Conservation (phyloP, 148 eudicot genomes). For the Suaeda aralocaspica region DNA sequence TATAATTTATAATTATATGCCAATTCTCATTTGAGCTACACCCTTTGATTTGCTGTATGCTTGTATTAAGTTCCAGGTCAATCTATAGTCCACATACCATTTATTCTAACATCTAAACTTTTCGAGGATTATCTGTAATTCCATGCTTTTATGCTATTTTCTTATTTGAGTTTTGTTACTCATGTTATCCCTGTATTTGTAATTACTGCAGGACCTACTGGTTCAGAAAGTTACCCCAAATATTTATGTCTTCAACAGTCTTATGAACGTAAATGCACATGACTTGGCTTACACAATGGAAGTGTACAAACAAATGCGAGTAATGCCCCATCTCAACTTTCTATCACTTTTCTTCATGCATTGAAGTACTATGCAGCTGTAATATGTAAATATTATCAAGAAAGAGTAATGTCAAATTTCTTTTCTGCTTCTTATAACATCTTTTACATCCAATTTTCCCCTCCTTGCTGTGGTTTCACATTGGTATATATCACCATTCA, state of each 20-base stretch:
- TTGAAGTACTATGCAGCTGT: background rate
- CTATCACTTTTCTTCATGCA: slow-evolving; percentile 5
- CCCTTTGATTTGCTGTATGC: background rate
- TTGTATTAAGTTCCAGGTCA: background rate
- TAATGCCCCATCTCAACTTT: slow-evolving; percentile 30
- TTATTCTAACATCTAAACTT: background rate
- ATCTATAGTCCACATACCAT: background rate
- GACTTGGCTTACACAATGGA: slow-evolving; percentile 71
- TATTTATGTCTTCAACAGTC: slow-evolving; percentile 83
- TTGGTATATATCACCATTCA: background rate
- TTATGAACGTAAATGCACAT: slow-evolving; percentile 84
- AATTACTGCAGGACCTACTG: slow-evolving; percentile 60
- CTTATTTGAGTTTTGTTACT: background rate
- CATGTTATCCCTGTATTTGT: slow-evolving; percentile 2
- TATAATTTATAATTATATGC: background rate
- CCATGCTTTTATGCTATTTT: background rate
- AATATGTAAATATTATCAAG: background rate
- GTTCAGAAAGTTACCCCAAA: slow-evolving; percentile 64
- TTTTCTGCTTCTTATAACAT: background rate
- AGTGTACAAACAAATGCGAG: slow-evolving; percentile 82
- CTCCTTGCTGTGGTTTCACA: background rate
- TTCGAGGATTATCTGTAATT: background rate
- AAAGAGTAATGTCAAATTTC: background rate
- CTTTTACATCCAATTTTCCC: background rate
- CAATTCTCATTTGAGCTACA: background rate